Base-by-base conservation (phyloP, 768 basidiomycete genomes). In the Coprinopsis marcescibilis region DNA sequence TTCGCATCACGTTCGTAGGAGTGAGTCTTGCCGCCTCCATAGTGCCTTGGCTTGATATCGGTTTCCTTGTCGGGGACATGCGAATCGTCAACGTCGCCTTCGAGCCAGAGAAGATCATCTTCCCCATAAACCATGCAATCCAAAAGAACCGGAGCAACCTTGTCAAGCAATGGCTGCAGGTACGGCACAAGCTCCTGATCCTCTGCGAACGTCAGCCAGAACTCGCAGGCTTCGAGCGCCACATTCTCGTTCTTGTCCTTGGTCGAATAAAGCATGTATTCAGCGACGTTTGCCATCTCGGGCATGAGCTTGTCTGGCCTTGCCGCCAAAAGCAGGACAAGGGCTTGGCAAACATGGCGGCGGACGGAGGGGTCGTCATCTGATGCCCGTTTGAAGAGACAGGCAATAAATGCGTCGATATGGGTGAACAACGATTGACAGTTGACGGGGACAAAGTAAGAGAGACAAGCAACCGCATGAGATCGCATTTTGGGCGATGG, bases 201-300 rank as follows among this genome's bases (percentile, higher is more conserved):
- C 63, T 99, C 96, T 13, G 96, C 94, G 60, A 99, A 98, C 1
- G 94, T 96, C 51, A 99, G 75, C 96, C 96, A 99, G 65, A 99
- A 99, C 73, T 99, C 96, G 75, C 94, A 96, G 19, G 96, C 96
- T 69, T 99, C 96, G 40, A 99, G 75, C 2, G 95, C 93, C 44
- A 92, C 95, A 52, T 85, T 86, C 67, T 97, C 94, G 63, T 97
- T 92, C 68, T 89, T 88, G 72, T 97, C 94, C 67, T 94, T 93
- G 12, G 92, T 97, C 21, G 92, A 95, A 69, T 93, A 98, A 30
- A 98, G 76, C 91, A 99, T 98, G 66, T 96, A 99, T 63, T 96
- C 92, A 21, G 95, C 93, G 33, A 99, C 96, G 55, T 91, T 92
- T 19, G 71, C 63, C 78, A 99, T 89, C 63, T 97, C 92, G 1